Conservation (phyloP, 2,329 filamentous ascomycete genomes). For the Lithohypha guttulata region DNA sequence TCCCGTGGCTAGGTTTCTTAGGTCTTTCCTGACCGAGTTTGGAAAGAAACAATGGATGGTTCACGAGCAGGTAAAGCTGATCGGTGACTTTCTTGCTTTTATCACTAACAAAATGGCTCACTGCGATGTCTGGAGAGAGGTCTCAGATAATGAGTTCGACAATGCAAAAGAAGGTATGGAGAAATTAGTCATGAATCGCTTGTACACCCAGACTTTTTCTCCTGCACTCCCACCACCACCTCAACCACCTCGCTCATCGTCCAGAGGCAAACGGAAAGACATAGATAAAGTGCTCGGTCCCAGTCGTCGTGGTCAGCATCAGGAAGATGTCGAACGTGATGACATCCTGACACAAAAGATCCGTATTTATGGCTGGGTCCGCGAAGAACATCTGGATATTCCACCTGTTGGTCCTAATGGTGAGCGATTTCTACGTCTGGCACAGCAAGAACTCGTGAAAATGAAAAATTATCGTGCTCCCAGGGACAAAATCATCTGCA, state of each 20-base stretch:
- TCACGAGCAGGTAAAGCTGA: slow-evolving; percentile 98
- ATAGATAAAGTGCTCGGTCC: slow-evolving; percentile 61
- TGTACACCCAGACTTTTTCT: slow-evolving; percentile 93
- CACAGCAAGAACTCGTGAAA: slow-evolving; percentile 89
- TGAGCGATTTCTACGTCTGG: slow-evolving; percentile 73
- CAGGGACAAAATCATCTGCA: slow-evolving; percentile 94
- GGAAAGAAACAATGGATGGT: slow-evolving; percentile 99
- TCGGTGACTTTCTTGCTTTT: slow-evolving; percentile 89
- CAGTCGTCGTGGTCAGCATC: slow-evolving; percentile 86
- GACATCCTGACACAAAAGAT: slow-evolving; percentile 96
- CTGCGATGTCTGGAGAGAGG: slow-evolving; percentile 92
- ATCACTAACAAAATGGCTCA: slow-evolving; percentile 97
- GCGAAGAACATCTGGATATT: slow-evolving; percentile 88
- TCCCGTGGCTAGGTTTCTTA: slow-evolving; percentile 87
- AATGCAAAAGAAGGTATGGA: slow-evolving; percentile 99
- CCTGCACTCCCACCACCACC: slow-evolving; percentile 79
- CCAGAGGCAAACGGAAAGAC: slow-evolving; percentile 57
- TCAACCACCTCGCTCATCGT: slow-evolving; percentile 54
- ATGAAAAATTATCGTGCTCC: slow-evolving; percentile 97
- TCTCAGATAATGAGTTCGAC: slow-evolving; percentile 94
- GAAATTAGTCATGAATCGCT: slow-evolving; percentile 95
- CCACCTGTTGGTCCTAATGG: slow-evolving; percentile 74
- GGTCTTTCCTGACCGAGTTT: slow-evolving; percentile 90
- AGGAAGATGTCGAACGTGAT: slow-evolving; percentile 94
- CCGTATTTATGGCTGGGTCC: slow-evolving; percentile 90